phyloP scores from a whole-genome alignment of 208 protist genomes.

The Leishmania guyanensis region DNA sequence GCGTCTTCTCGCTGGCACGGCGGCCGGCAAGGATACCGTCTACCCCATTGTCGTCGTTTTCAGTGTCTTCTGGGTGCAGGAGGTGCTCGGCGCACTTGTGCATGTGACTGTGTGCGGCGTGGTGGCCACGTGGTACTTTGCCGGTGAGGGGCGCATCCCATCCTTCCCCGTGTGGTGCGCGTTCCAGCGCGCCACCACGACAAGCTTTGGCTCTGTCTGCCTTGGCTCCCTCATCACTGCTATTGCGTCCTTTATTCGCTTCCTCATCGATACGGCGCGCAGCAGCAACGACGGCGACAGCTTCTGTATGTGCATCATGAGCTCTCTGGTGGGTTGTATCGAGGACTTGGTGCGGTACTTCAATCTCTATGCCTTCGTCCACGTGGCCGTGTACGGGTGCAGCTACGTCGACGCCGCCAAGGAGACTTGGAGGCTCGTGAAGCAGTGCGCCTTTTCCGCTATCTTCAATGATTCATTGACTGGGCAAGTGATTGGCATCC shows the following conservation, averaged over 20 bases:
- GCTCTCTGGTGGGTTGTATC: conserved; percentile 59
- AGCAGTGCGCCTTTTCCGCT: conserved; percentile 70
- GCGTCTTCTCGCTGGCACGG: conserved; percentile 26
- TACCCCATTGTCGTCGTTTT: conserved; percentile 36
- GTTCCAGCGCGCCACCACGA: conserved; percentile 75
- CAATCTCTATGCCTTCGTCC: conserved; percentile 91
- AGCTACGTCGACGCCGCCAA: conserved; percentile 80
- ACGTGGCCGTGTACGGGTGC: conserved; percentile 90
- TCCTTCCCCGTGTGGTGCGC: conserved; percentile 48
- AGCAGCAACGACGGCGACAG: conserved; percentile 24
- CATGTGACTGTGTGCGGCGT: conserved; percentile 79
- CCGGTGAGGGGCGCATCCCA: conserved; percentile 59
- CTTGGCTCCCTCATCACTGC: conserved; percentile 86
- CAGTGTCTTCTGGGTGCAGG: conserved; percentile 69
- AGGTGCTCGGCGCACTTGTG: conserved; percentile 65
- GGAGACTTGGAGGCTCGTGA: conserved; percentile 62
- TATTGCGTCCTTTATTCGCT: conserved; percentile 62
- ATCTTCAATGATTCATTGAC: conserved; percentile 84
- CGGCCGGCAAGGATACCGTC: conserved; percentile 10
- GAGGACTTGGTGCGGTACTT: conserved; percentile 79
- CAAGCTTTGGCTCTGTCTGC: conserved; percentile 88
- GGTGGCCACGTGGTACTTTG: conserved; percentile 90
- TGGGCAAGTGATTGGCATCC: conserved; percentile 36
- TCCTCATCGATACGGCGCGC: conserved; percentile 34
- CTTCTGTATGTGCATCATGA: conserved; percentile 59